Percentiles rank a stretch among this genome's conserved stretches.
Conservation (phyloP, 352 stramenopile genomes). For the Pythium periplocum region DNA sequence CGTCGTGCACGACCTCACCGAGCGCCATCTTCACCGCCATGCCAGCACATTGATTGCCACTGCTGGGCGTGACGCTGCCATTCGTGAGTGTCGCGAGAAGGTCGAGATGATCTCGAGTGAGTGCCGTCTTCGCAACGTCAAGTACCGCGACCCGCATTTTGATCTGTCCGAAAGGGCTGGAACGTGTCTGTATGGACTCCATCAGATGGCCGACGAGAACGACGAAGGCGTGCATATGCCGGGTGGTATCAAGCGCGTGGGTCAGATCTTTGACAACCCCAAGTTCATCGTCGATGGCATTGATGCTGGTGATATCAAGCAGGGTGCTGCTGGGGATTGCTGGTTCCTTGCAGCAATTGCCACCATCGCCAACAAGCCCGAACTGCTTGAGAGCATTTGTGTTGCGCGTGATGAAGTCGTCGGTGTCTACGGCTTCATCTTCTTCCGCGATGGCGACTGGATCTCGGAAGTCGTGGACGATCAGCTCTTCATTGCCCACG, state of each 20-base stretch:
- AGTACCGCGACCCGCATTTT: conserved; percentile 43
- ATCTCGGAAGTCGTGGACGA: conserved; percentile 40
- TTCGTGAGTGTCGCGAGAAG: conserved; percentile 29
- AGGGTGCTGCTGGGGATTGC: conserved; percentile 72
- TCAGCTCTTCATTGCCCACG: conserved; percentile 29
- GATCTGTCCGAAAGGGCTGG: conserved; percentile 16
- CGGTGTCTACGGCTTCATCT: conserved; percentile 48
- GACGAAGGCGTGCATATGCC: conserved; percentile 13
- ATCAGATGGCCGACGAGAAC: conserved; percentile 10
- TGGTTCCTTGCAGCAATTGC: conserved; percentile 77
- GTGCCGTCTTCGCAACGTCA: conserved; percentile 35
- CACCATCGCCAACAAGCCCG: conserved; percentile 60
- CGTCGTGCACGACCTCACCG: conserved; percentile 19
- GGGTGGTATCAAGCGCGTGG: conserved; percentile 21
- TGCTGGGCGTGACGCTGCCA: conserved; percentile 21
- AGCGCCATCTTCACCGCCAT: conserved; percentile 19
- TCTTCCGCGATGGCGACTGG: conserved; percentile 46
- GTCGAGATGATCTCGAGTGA: conserved; percentile 34
- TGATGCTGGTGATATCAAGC: conserved; percentile 59
- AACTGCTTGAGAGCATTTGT: conserved; percentile 59
- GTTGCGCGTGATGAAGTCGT: conserved; percentile 40
- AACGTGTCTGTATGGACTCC: conserved; percentile 26
- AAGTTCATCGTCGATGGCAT: conserved; percentile 50
- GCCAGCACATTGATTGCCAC: conserved; percentile 25
- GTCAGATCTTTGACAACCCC: conserved; percentile 31